A percentile compares a stretch with the other conserved stretches of the same genome.
phyloP scores from a whole-genome alignment of 2,329 filamentous ascomycete species.

The Penicillium sp. region DNA sequence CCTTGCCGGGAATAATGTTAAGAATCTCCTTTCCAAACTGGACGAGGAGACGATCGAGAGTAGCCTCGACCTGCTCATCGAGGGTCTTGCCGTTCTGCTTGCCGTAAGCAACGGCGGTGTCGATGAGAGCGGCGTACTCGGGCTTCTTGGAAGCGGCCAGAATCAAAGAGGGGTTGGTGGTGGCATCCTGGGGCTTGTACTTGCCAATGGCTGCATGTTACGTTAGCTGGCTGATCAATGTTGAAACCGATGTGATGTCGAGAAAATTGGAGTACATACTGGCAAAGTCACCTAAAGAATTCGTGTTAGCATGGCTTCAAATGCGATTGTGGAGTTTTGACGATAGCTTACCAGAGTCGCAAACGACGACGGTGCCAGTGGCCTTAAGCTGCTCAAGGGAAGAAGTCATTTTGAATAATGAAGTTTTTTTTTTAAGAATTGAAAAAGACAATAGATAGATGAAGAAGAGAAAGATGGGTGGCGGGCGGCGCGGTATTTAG shows the following conservation, averaged over 20 bases:
- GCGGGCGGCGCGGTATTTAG: slow-evolving; percentile 24
- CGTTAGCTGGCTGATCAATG: slow-evolving; percentile 12
- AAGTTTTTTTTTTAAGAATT: not conserved
- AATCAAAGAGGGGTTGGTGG: slow-evolving; percentile 98
- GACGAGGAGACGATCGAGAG: slow-evolving; percentile 90
- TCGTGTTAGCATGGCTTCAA: slow-evolving; percentile 27
- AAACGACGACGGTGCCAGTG: slow-evolving; percentile 93
- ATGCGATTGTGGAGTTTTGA: not conserved
- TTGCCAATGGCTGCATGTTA: slow-evolving; percentile 78
- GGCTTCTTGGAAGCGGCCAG: slow-evolving; percentile 97
- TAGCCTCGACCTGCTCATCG: slow-evolving; percentile 81
- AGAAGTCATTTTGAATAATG: slow-evolving; percentile 64
- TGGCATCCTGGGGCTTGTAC: slow-evolving; percentile 99
- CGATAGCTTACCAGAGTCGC: slow-evolving; percentile 77
- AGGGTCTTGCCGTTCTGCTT: slow-evolving; percentile 68
- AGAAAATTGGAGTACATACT: slow-evolving; percentile 55
- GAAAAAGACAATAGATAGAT: slow-evolving; percentile 16
- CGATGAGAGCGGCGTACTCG: slow-evolving; percentile 91
- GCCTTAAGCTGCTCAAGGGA: slow-evolving; percentile 97
- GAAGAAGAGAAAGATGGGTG: slow-evolving; percentile 17
- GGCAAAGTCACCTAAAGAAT: slow-evolving; percentile 66
- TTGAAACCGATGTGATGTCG: slow-evolving; percentile 6
- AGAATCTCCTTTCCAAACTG: slow-evolving; percentile 98
- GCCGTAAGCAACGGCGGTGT: slow-evolving; percentile 78
- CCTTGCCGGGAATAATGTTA: slow-evolving; percentile 94